Conservation (phyloP, 768 basidiomycete species). For the Lactarius vividus region DNA sequence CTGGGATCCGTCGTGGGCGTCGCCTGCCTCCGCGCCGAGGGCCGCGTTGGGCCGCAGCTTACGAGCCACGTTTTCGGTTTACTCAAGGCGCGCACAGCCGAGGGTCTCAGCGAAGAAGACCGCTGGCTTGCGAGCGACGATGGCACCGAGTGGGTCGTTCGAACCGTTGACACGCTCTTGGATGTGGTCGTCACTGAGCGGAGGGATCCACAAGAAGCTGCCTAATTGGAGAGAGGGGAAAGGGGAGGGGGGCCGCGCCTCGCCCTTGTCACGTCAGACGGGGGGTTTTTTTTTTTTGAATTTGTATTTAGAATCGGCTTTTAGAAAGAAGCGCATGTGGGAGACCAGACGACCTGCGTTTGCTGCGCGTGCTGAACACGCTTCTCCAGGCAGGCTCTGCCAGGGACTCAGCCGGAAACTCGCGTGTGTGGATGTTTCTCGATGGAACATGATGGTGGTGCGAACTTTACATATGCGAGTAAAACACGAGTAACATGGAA, state of each 20-base stretch:
- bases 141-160: constrained; percentile 86
- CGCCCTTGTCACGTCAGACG: constrained; percentile 10
- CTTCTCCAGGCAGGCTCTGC: constrained; percentile 22
- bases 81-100: constrained; percentile 71
- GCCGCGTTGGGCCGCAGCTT: constrained; percentile 81
- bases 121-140: constrained; percentile 81
- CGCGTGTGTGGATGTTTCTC: constrained; percentile 20
- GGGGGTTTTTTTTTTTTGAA: constrained; percentile 14
- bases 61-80: constrained; percentile 88
- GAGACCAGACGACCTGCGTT: constrained; percentile 16
- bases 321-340: constrained; percentile 17
- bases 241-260: constrained; percentile 5
- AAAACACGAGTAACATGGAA: constrained; percentile 20
- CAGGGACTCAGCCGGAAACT: constrained; percentile 10
- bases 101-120: constrained; percentile 65
- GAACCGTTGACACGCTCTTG: constrained; percentile 75
- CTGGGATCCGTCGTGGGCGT: constrained; percentile 83
- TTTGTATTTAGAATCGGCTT: constrained; percentile 16
- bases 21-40: constrained; percentile 82
- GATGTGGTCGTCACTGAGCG: constrained; percentile 56
- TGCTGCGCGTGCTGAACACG: constrained; percentile 22
- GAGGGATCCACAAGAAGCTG: constrained; percentile 34
- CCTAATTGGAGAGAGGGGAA: constrained; percentile 52
- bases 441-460: constrained; percentile 25
- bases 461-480: constrained; percentile 26